phyloP scores from a whole-genome alignment of 345 rosid genomes.

The Nasturtium officinale region DNA sequence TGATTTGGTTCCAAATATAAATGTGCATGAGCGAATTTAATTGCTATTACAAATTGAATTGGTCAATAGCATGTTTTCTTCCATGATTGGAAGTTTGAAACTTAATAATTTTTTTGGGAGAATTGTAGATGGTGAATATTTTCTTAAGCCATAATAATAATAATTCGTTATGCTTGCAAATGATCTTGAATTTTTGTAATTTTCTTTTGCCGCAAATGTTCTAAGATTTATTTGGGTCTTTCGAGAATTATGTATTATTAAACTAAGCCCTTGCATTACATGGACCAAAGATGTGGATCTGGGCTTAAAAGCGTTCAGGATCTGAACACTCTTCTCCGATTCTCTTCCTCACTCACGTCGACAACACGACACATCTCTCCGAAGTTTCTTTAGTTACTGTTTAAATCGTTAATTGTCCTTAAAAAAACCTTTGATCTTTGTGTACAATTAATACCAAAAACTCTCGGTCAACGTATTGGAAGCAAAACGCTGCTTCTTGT shows the following conservation, averaged over 20 bases:
- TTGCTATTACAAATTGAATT: no score
- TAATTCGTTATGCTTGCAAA: neutral
- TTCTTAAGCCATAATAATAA: neutral
- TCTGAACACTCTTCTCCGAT: neutral
- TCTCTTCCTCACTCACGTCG: conserved; percentile 24
- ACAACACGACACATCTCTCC: neutral
- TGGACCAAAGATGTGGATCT: conserved; percentile 29
- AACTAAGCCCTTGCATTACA: neutral
- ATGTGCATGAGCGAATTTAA: neutral
- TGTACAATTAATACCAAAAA: neutral
- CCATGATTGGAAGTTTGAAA: no score
- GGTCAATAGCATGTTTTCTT: neutral
- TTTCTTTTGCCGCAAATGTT: neutral
- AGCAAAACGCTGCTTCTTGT: neutral
- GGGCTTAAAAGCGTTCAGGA: conserved; percentile 22
- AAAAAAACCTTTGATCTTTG: conserved; percentile 20
- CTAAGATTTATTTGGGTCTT: neutral
- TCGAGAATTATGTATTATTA: neutral
- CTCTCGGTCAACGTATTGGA: conserved; percentile 25
- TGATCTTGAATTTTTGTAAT: neutral
- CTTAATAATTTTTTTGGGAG: no score
- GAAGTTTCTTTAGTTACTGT: neutral
- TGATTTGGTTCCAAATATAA: neutral
- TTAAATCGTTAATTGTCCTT: conserved; percentile 24
- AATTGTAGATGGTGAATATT: no score